Conservation (phyloP, 352 stramenopile genomes). For the Phytophthora pistaciae region DNA sequence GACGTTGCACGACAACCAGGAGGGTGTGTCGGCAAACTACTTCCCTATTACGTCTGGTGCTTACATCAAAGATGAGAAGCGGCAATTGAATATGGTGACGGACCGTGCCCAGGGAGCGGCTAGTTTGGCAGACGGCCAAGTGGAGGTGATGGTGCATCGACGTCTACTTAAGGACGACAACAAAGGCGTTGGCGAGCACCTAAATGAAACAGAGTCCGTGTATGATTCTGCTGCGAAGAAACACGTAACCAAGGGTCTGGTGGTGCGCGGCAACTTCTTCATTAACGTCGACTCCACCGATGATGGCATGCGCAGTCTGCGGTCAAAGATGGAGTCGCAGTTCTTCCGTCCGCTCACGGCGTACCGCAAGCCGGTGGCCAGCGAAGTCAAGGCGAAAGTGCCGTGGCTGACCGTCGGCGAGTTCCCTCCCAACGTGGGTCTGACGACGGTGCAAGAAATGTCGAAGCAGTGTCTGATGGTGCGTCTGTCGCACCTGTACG, state of each 20-base stretch:
- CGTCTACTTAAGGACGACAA: slow-evolving; percentile 94
- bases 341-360: slow-evolving; percentile 77
- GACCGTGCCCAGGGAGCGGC: slow-evolving; percentile 94
- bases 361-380: slow-evolving; percentile 44
- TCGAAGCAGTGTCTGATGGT: slow-evolving; percentile 87
- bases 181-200: slow-evolving; percentile 92
- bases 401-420: slow-evolving; percentile 70
- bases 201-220: slow-evolving; percentile 94
- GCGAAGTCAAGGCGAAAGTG: slow-evolving; percentile 55
- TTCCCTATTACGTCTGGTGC: slow-evolving; percentile 96
- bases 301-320: slow-evolving; percentile 64
- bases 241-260: slow-evolving; percentile 64
- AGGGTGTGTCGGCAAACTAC: slow-evolving; percentile 97
- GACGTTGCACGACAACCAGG: slow-evolving; percentile 87
- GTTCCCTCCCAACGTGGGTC: slow-evolving; percentile 93
- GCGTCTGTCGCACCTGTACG: slow-evolving; percentile 96
- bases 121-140: slow-evolving; percentile 89
- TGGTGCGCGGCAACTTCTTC: slow-evolving; percentile 74
- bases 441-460: slow-evolving; percentile 92
- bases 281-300: slow-evolving; percentile 68
- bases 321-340: slow-evolving; percentile 71
- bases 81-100: slow-evolving; percentile 90
- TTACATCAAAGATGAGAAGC: slow-evolving; percentile 92
- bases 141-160: slow-evolving; percentile 99
- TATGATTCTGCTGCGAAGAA: slow-evolving; percentile 68